Percentiles rank a stretch among this genome's conserved stretches.
phyloP scores from a whole-genome alignment of 2,329 filamentous ascomycete genomes.

The Calonectria fujianensis region DNA sequence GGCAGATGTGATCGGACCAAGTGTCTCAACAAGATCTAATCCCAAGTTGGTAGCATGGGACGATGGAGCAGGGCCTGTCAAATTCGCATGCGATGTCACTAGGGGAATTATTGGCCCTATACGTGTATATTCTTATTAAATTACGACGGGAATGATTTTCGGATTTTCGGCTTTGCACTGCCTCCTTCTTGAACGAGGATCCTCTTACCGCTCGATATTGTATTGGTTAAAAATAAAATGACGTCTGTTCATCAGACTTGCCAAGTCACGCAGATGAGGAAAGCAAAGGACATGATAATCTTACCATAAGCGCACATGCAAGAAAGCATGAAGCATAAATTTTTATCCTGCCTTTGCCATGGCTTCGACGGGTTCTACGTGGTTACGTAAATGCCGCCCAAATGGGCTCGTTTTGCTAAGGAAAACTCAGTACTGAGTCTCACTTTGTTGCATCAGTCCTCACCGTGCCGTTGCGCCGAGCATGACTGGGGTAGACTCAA shows the following conservation, averaged over 20 bases:
- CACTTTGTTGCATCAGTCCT: conserved; percentile 12
- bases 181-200: conserved; percentile 18
- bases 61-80: neutral
- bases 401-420: neutral
- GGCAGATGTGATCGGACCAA: neutral
- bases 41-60: neutral
- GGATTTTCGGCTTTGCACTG: conserved; percentile 24
- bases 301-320: no score
- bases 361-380: neutral
- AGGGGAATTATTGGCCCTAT: conserved; percentile 1
- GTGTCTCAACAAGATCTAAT: neutral
- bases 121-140: conserved; percentile 18
- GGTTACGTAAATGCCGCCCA: conserved; percentile 26
- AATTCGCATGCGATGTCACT: conserved; percentile 8
- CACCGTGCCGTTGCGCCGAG: conserved; percentile 21
- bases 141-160: conserved; percentile 15
- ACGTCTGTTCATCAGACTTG: conserved; percentile 5
- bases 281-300: neutral
- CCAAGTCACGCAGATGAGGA: neutral
- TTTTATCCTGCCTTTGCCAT: neutral
- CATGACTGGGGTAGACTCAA: conserved; percentile 1
- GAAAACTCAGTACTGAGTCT: conserved; percentile 25
- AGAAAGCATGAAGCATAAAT: neutral
- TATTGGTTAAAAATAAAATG: conserved; percentile 20
- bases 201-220: conserved; percentile 3